Base-by-base conservation (phyloP, 352 stramenopile species). In the Peronospora destructor region DNA sequence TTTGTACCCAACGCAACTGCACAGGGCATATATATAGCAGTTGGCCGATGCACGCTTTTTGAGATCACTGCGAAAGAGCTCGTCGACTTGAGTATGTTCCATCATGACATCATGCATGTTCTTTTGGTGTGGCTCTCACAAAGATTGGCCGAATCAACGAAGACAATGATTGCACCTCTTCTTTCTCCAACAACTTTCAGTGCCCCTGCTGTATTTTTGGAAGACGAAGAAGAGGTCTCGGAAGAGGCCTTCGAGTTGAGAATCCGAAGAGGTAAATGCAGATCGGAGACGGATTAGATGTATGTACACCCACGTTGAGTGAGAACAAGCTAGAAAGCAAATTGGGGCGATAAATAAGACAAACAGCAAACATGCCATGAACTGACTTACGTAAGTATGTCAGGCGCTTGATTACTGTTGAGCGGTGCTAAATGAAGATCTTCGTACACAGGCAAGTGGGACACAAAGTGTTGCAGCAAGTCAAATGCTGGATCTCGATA, bases 91-190 rank as follows among this genome's bases (percentile, higher is more conserved):
- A 87, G 79, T 38, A 76, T 91, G 41, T 60, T 87, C 8, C 82
- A 93, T 37, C 63, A 81, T 16, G 81, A 93, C 34, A 78, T 93
- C 25, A 87, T 93, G 79, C 77, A 89, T 36, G 73, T 90, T 1
- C 56, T 91, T 10, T 52, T 93, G n/a, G 73, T 77, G 16, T 93
- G 79, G 83, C 60, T 93, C 17, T 70, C 79, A 0, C 68, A 85
- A 33, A 87, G 84, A 28, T 61, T 90, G 13, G 72, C 79, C 2
- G 72, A 68, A n/a, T 71, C 71, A 6, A 87, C 74, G 0, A 77
- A 81, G 29, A 71, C 63, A 14, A 85, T 87, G 76, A 65, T 90
- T 16, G 64, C 64, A 13, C 71, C 75, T 17, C 52, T 87, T 37
- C 43, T 86, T 7, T 90, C 73, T 21, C 68, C 76, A 12, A 48